Evolutionary conservation across 78 protist species (phyloP), one percentile per base, ranked within the genome.

Genomic region (Emiliania huxleyi): DNA sequence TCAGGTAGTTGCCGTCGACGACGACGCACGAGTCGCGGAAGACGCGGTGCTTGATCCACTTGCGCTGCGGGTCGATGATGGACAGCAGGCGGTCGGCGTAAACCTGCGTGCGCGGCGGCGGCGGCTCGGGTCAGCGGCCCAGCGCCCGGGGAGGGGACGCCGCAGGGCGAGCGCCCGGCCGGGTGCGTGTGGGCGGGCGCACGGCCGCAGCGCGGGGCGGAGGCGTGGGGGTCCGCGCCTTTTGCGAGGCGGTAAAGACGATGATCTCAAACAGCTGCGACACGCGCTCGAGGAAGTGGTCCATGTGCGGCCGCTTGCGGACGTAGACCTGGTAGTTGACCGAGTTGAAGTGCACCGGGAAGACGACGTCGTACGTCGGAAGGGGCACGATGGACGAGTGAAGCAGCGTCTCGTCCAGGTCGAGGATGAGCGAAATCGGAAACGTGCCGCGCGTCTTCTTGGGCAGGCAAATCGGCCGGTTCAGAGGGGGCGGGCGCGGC

Each of bases 161-260:
- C 26, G 56, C 26, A 12, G 56, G 56, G 56, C 56, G 56, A 18
- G 56, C 56, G 56, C 56, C 26, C 56, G 56, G 56, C 5, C 26
- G 56, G 5, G 56, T 5, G 56, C 26, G 56, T 5, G 56, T 12
- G 56, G 5, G 56, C 26, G 56, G 56, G 56, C 56, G 56, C 5
- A 12, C 56, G 56, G 26, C 26, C 12, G 56, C 56, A 49, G 56
- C 56, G 56, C 56, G 56, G 56, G 26, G 56, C 26, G 56, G 56
- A 49, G 56, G 56, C n/a, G n/a, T n/a, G n/a, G n/a, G n/a, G n/a
- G n/a, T n/a, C 8, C 15, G 62, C 62, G 15, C 62, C 62, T 52
- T 52, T 52, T 97, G 97, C n/a, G 98, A 97, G 38, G 99, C 99
- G 22, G 99, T 97, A 49, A 98, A 97, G 73, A 97, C 95, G 45